These are phyloP conservation scores for Didymella arachidicola DNA, from an alignment of 2,329 filamentous ascomycete genomes.

Conservation along the genomic window DNA sequence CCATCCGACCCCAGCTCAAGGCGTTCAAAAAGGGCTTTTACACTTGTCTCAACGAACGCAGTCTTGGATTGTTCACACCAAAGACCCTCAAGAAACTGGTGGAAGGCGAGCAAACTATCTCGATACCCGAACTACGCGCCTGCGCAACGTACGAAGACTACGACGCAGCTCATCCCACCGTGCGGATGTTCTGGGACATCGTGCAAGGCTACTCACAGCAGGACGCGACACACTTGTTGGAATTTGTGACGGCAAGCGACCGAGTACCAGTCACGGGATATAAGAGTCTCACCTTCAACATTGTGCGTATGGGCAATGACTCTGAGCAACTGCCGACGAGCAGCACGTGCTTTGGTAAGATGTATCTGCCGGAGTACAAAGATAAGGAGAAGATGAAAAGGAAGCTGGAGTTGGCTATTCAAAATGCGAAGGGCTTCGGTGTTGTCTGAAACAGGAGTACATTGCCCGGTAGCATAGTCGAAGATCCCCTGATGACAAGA, in stretches of 20 bases:
- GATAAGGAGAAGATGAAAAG: constrained; percentile 72
- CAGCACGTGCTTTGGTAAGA: constrained; percentile 90
- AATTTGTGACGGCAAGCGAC: constrained; percentile 95
- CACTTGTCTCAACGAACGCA: constrained; percentile 73
- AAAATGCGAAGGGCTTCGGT: constrained; percentile 10
- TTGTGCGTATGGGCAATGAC: constrained; percentile 76
- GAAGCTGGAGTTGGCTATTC: constrained; percentile 76
- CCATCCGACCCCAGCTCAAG: constrained; percentile 76
- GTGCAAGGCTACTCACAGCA: constrained; percentile 71
- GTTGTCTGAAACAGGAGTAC: constrained; percentile 57
- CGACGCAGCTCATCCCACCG: constrained; percentile 70
- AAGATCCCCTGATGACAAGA: neutral
- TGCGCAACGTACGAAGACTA: constrained; percentile 81
- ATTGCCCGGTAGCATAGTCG: neutral
- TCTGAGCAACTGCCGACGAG: constrained; percentile 76
- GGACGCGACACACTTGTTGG: constrained; percentile 78
- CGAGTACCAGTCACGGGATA: constrained; percentile 88
- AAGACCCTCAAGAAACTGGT: constrained; percentile 75
- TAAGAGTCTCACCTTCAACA: constrained; percentile 79
- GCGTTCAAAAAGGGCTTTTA: constrained; percentile 85
- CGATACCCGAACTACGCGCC: constrained; percentile 74
- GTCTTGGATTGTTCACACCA: constrained; percentile 60
- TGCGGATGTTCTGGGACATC: constrained; percentile 85
- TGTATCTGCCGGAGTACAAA: constrained; percentile 84
- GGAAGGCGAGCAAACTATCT: constrained; percentile 83